phyloP scores from a whole-genome alignment of 352 stramenopile species.

The Phytophthora pinifolia region DNA sequence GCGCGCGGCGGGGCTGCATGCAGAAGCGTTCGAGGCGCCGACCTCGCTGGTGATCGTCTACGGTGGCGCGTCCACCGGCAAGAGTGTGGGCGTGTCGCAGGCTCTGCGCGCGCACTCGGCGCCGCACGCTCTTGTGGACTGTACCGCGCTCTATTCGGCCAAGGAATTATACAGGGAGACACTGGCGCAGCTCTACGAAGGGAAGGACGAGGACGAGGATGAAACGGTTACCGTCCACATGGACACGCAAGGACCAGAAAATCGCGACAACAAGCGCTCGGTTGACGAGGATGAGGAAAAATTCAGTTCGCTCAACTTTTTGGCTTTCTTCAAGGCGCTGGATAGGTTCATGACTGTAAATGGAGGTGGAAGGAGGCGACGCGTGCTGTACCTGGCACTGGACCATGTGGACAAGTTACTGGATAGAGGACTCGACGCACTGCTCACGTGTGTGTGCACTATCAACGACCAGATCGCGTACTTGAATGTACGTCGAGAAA shows the following conservation, averaged over 20 bases:
- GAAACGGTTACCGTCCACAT: slow-evolving; percentile 16
- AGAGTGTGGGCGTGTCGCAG: slow-evolving; percentile 58
- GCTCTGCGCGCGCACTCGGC: slow-evolving; percentile 34
- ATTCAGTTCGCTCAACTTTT: slow-evolving; percentile 66
- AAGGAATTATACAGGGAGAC: slow-evolving; percentile 76
- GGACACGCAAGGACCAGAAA: slow-evolving; percentile 4
- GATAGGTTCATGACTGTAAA: slow-evolving; percentile 41
- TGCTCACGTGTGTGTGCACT: slow-evolving; percentile 67
- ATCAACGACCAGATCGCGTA: slow-evolving; percentile 72
- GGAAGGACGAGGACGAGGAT: slow-evolving; percentile 4
- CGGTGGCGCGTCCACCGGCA: slow-evolving; percentile 75
- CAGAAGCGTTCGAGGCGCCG: slow-evolving; percentile 40
- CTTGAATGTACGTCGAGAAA: slow-evolving; percentile 41
- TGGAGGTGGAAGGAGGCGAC: slow-evolving; percentile 2
- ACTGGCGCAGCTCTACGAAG: slow-evolving; percentile 57
- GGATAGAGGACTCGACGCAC: slow-evolving; percentile 46
- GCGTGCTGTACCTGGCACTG: slow-evolving; percentile 59
- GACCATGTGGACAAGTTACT: slow-evolving; percentile 74
- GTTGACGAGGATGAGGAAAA: slow-evolving; percentile 23
- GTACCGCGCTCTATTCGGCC: slow-evolving; percentile 61
- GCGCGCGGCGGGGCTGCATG: slow-evolving; percentile 42
- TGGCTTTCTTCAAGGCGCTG: slow-evolving; percentile 69
- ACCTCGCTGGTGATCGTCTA: slow-evolving; percentile 71
- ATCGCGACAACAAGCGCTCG: slow-evolving; percentile 3
- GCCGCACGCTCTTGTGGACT: slow-evolving; percentile 64